phyloP scores from a whole-genome alignment of 2,329 filamentous ascomycete species.

The Botrytis byssoidea region DNA sequence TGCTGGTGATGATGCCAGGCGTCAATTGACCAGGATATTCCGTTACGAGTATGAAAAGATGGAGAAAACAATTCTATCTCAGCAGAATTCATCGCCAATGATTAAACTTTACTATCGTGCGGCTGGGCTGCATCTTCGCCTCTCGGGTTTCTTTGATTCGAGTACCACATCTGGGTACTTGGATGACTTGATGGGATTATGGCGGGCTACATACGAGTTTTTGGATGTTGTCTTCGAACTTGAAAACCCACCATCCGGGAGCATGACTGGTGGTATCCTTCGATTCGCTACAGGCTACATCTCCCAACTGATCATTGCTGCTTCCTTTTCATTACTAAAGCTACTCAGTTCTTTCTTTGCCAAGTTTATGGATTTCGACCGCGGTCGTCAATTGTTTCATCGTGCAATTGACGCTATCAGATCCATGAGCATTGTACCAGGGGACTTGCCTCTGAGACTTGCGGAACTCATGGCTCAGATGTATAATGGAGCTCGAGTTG shows the following conservation, averaged over 20 bases:
- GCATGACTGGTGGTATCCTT: slow-evolving; percentile 48
- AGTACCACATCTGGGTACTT: slow-evolving; percentile 69
- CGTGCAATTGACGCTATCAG: slow-evolving; percentile 68
- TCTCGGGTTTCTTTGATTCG: slow-evolving; percentile 80
- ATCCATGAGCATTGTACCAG: slow-evolving; percentile 70
- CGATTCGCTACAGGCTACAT: slow-evolving; percentile 73
- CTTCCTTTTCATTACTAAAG: slow-evolving; percentile 74
- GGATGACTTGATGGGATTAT: slow-evolving; percentile 72
- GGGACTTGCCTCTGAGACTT: slow-evolving; percentile 76
- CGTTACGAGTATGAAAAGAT: slow-evolving; percentile 64
- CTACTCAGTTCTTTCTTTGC: slow-evolving; percentile 76
- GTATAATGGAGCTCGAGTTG: slow-evolving; percentile 61
- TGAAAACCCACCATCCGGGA: slow-evolving; percentile 49
- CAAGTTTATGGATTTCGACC: slow-evolving; percentile 66
- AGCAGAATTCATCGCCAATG: slow-evolving; percentile 53
- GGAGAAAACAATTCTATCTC: slow-evolving; percentile 58
- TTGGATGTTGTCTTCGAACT: slow-evolving; percentile 59
- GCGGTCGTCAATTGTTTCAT: slow-evolving; percentile 68
- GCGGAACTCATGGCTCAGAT: slow-evolving; percentile 86
- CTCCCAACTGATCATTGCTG: slow-evolving; percentile 82
- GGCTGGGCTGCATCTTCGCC: slow-evolving; percentile 70
- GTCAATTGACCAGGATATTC: slow-evolving; percentile 65
- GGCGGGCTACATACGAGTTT: slow-evolving; percentile 68
- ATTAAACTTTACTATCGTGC: slow-evolving; percentile 68
- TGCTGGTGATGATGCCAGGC: slow-evolving; percentile 64